phyloP scores from a whole-genome alignment of 345 rosid species.

The Pugionium dolabratum region DNA sequence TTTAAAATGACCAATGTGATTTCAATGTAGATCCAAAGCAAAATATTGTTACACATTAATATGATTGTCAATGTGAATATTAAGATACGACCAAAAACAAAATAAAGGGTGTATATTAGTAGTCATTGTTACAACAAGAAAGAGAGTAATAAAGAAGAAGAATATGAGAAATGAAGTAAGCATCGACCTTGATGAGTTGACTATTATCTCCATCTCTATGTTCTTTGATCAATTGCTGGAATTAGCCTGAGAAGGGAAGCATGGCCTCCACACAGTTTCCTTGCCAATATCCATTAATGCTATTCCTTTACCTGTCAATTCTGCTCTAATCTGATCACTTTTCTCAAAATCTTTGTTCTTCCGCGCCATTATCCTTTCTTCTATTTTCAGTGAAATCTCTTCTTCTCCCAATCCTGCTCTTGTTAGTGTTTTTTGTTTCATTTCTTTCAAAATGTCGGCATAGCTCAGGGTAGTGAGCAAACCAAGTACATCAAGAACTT shows the following conservation, averaged over 20 bases:
- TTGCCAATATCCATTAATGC: slow-evolving; percentile 82
- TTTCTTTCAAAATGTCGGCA: slow-evolving; percentile 64
- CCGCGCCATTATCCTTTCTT: slow-evolving; percentile 62
- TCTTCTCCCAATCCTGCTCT: slow-evolving; percentile 65
- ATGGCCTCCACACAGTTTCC: slow-evolving; percentile 84
- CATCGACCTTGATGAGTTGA: not conserved
- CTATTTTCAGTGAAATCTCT: slow-evolving; percentile 50
- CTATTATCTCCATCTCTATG: slow-evolving; percentile 9
- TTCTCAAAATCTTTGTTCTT: slow-evolving; percentile 64
- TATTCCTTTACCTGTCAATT: slow-evolving; percentile 63
- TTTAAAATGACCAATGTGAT: not conserved
- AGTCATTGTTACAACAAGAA: slow-evolving; percentile 10
- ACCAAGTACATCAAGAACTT: slow-evolving; percentile 65
- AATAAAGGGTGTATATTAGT: slow-evolving; percentile 8
- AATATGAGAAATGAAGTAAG: not conserved
- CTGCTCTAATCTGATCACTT: slow-evolving; percentile 74
- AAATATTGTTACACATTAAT: slow-evolving; percentile 11
- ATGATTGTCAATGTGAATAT: not conserved
- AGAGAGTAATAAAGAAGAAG: slow-evolving; percentile 25
- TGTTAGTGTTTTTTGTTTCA: slow-evolving; percentile 64
- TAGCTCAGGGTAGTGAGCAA: slow-evolving; percentile 54
- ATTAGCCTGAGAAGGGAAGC: slow-evolving; percentile 46
- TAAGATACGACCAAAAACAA: slow-evolving; percentile 20
- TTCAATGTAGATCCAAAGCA: slow-evolving; percentile 3
- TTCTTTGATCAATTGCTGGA: slow-evolving; percentile 21